Conservation (phyloP, 345 rosid genomes). For the Orychophragmus violaceus region DNA sequence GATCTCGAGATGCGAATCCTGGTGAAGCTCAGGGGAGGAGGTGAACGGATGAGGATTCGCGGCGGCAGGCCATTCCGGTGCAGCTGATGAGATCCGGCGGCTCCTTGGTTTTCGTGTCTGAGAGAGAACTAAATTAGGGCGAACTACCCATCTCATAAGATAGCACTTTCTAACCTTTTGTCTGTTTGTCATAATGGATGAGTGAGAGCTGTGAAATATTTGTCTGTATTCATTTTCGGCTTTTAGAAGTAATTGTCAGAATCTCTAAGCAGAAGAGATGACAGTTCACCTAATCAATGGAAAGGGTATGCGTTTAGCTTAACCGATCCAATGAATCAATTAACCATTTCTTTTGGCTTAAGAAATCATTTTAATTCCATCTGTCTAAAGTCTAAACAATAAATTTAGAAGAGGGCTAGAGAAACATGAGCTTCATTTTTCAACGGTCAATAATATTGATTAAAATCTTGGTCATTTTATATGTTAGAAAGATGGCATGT, state of each 20-base stretch:
- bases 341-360: neutral
- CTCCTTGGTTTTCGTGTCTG: too few species aligned
- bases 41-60: too few species aligned
- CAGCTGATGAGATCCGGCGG: too few species aligned
- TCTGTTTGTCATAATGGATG: neutral
- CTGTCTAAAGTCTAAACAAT: neutral
- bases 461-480: neutral
- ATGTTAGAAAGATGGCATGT: neutral
- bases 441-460: neutral
- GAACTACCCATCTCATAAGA: too few species aligned
- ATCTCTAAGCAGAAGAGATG: neutral
- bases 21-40: too few species aligned
- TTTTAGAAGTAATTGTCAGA: neutral
- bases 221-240: neutral
- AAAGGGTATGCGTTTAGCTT: neutral
- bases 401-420: neutral
- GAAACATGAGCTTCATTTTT: neutral
- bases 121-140: too few species aligned
- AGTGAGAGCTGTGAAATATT: too few species aligned
- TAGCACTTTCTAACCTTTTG: neutral
- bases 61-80: too few species aligned
- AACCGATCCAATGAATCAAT: neutral
- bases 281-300: neutral
- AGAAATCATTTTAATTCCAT: neutral
- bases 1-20: too few species aligned